A percentile compares a stretch with the other conserved stretches of the same genome.
Conservation (phyloP, 306 rosid genomes). For the Pyrus betulifolia region DNA sequence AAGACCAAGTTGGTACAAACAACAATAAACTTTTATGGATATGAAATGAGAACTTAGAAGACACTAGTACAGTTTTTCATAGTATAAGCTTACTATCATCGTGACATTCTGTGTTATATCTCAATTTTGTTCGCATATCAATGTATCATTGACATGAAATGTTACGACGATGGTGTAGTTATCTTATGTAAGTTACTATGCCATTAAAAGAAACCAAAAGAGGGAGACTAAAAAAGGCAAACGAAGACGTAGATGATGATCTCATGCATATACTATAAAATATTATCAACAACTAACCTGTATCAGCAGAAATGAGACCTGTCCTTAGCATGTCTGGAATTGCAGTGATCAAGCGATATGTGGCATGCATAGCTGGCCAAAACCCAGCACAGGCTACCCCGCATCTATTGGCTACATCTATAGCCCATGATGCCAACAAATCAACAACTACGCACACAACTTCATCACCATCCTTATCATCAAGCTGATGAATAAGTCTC, state of each 20-base stretch:
- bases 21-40: too few species aligned
- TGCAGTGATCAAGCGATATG: constrained; percentile 46
- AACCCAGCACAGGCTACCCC: constrained; percentile 50
- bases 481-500: constrained; percentile 16
- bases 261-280: neutral
- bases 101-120: too few species aligned
- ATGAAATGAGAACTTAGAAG: neutral
- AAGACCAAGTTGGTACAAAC: too few species aligned
- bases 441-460: constrained; percentile 54
- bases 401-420: constrained; percentile 36
- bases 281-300: constrained; percentile 33
- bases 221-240: neutral
- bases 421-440: constrained; percentile 74
- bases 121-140: too few species aligned
- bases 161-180: too few species aligned
- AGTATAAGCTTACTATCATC: too few species aligned
- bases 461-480: constrained; percentile 10
- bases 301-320: constrained; percentile 42
- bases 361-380: constrained; percentile 85
- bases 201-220: too few species aligned
- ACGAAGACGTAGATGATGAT: neutral
- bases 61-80: too few species aligned
- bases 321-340: constrained; percentile 45
- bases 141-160: neutral
- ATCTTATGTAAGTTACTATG: too few species aligned